Percentiles rank a stretch among this genome's conserved stretches.
Evolutionary conservation across 108 stramenopile species (phyloP).

Genomic region (Fistulifera solaris): DNA sequence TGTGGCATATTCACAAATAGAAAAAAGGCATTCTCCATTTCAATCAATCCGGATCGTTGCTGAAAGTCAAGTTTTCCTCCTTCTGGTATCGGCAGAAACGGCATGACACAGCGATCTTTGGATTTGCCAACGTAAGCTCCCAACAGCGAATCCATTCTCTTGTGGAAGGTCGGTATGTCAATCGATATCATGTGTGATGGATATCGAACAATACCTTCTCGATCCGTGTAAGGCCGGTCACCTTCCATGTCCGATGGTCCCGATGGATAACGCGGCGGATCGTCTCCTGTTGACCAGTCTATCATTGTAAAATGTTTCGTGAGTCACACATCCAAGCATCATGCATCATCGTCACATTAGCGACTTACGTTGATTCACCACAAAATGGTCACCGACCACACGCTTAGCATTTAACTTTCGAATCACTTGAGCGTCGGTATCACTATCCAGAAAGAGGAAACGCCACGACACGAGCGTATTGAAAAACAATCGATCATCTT

Average conservation of each 20-base stretch:
- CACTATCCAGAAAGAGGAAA: conserved; percentile 9
- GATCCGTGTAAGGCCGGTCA: conserved; percentile 15
- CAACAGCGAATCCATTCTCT: neutral
- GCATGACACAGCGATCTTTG: conserved; percentile 18
- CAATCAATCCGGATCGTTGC: conserved; percentile 22
- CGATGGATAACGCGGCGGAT: conserved; percentile 9
- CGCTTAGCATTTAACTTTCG: conserved; percentile 21
- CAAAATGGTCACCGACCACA: conserved; percentile 16
- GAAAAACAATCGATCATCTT: neutral
- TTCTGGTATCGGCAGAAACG: conserved; percentile 5
- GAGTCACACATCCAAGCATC: too few relatives aligned
- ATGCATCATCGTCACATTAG: too few relatives aligned
- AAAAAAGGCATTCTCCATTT: conserved; percentile 16
- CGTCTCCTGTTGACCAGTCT: conserved; percentile 15
- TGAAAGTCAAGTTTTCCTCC: conserved; percentile 20
- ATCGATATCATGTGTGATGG: conserved; percentile 19
- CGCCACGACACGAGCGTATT: conserved; percentile 2
- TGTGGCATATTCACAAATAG: conserved; percentile 29
- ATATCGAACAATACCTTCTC: conserved; percentile 14
- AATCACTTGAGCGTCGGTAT: conserved; percentile 10
- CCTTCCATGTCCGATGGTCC: conserved; percentile 13
- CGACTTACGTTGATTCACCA: conserved; percentile 17
- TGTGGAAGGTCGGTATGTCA: neutral
- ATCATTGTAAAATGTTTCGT: too few relatives aligned
- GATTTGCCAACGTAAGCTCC: conserved; percentile 10